phyloP scores from a whole-genome alignment of 2,329 filamentous ascomycete genomes.

The Fusarium albosuccineum region DNA sequence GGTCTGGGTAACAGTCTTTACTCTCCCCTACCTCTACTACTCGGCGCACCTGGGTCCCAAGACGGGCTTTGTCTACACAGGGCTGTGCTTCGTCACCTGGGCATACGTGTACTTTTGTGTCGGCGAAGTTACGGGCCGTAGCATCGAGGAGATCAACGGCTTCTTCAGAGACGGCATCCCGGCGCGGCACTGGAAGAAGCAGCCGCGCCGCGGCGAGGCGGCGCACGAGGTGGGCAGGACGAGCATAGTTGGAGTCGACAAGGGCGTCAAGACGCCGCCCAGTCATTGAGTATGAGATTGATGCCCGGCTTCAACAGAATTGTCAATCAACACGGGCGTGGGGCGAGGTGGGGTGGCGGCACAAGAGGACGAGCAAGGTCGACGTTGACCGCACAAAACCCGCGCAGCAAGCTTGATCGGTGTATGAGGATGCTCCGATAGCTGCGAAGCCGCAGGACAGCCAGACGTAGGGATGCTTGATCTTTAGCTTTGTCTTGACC shows the following conservation, averaged over 20 bases:
- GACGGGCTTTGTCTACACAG: slow-evolving; percentile 55
- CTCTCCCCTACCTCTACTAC: slow-evolving; percentile 58
- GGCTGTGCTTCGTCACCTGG: slow-evolving; percentile 49
- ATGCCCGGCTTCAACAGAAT: too few species aligned
- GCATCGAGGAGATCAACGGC: slow-evolving; percentile 48
- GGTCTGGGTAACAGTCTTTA: slow-evolving; percentile 57
- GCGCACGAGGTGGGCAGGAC: slow-evolving; percentile 2
- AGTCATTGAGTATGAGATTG: not conserved
- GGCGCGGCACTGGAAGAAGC: slow-evolving; percentile 45
- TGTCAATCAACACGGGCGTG: too few species aligned
- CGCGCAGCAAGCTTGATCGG: too few species aligned
- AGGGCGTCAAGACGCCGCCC: not conserved
- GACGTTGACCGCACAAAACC: too few species aligned
- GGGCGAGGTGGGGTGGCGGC: too few species aligned
- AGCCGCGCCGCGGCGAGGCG: slow-evolving; percentile 29
- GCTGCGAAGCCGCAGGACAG: too few species aligned
- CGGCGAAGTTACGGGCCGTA: slow-evolving; percentile 47
- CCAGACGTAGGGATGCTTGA: too few species aligned
- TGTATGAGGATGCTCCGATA: too few species aligned
- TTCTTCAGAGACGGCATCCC: slow-evolving; percentile 46
- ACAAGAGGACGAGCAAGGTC: too few species aligned
- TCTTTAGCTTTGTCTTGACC: too few species aligned
- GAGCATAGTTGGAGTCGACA: not conserved
- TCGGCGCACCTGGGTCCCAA: slow-evolving; percentile 53
- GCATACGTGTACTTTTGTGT: slow-evolving; percentile 56